Conservation (phyloP, 1,284 basidiomycete genomes). For the Tremellales sp. region DNA sequence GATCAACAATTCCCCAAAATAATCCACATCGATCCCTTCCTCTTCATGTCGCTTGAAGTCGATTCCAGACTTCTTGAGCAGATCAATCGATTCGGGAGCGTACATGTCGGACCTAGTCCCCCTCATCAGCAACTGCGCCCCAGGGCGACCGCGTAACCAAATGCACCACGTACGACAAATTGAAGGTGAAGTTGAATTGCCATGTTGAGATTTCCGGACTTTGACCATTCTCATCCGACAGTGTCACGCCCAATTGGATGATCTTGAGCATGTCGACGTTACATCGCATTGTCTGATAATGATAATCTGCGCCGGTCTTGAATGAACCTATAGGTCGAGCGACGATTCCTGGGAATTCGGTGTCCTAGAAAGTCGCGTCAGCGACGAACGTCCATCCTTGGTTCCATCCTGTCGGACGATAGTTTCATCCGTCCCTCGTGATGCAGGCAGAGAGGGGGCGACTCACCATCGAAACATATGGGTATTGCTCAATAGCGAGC, state of each 20-base stretch:
- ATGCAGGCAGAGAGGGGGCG: slow-evolving; percentile 1
- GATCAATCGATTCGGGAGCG: slow-evolving; percentile 91
- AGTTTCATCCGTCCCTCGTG: not conserved
- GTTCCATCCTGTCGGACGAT: not conserved
- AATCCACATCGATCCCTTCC: slow-evolving; percentile 85
- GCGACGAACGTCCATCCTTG: not conserved
- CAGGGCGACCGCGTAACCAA: not conserved
- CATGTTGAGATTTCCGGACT: slow-evolving; percentile 88
- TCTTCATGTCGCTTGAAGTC: slow-evolving; percentile 92
- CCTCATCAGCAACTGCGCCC: not conserved
- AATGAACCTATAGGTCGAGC: slow-evolving; percentile 94
- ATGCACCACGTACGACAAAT: slow-evolving; percentile 63
- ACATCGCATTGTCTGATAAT: slow-evolving; percentile 98
- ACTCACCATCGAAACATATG: slow-evolving; percentile 90
- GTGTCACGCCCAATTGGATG: slow-evolving; percentile 93
- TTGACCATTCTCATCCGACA: slow-evolving; percentile 90
- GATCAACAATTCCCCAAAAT: slow-evolving; percentile 96
- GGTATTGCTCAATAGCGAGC: slow-evolving; percentile 80
- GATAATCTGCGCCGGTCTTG: slow-evolving; percentile 95
- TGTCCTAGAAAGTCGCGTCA: slow-evolving; percentile 62
- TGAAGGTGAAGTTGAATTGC: slow-evolving; percentile 99
- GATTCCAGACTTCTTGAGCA: slow-evolving; percentile 89
- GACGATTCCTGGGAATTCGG: slow-evolving; percentile 98
- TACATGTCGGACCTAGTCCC: slow-evolving; percentile 91
- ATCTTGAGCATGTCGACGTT: slow-evolving; percentile 98